These are phyloP conservation scores for Lolium perenne DNA, from an alignment of 176 grass and related monocot species.

Conservation along the genomic window DNA sequence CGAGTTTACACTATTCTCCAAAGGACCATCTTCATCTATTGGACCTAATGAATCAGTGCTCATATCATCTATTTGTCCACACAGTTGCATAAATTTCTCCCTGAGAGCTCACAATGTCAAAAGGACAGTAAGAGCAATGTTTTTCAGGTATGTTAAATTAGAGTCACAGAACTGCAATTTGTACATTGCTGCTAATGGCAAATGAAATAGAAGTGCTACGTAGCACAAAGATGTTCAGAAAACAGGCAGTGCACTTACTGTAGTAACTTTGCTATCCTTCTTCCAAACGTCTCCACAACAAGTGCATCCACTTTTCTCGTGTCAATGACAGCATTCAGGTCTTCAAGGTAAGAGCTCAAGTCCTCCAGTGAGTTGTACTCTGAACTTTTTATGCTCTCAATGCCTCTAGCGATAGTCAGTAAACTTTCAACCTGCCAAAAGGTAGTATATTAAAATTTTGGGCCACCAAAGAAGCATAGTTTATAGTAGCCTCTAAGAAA, in stretches of 20 bases:
- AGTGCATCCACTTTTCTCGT: conserved; percentile 89
- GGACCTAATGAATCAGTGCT: conserved; percentile 53
- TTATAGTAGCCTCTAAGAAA: neutral
- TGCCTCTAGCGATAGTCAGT: conserved; percentile 52
- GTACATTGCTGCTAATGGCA: neutral
- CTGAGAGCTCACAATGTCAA: conserved; percentile 53
- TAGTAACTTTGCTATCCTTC: conserved; percentile 77
- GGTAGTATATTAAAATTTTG: conserved; percentile 21
- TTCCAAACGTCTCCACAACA: conserved; percentile 96
- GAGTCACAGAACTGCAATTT: neutral
- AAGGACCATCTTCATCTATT: conserved; percentile 69
- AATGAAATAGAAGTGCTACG: conserved; percentile 14
- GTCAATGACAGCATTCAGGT: conserved; percentile 91
- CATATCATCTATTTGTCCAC: conserved; percentile 74
- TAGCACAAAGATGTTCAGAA: neutral
- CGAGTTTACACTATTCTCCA: conserved; percentile 56
- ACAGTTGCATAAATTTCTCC: conserved; percentile 97
- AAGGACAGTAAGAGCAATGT: conserved; percentile 17
- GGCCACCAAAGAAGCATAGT: neutral
- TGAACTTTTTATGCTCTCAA: conserved; percentile 64
- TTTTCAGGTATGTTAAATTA: conserved; percentile 32
- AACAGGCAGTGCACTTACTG: conserved; percentile 58
- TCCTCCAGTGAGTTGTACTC: conserved; percentile 81
- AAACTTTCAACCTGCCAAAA: conserved; percentile 72
- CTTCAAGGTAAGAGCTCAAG: conserved; percentile 80